Percentiles rank a stretch among this genome's conserved stretches.
Evolutionary conservation across 768 basidiomycete genomes (phyloP).

Genomic region (Sutorius australiensis): DNA sequence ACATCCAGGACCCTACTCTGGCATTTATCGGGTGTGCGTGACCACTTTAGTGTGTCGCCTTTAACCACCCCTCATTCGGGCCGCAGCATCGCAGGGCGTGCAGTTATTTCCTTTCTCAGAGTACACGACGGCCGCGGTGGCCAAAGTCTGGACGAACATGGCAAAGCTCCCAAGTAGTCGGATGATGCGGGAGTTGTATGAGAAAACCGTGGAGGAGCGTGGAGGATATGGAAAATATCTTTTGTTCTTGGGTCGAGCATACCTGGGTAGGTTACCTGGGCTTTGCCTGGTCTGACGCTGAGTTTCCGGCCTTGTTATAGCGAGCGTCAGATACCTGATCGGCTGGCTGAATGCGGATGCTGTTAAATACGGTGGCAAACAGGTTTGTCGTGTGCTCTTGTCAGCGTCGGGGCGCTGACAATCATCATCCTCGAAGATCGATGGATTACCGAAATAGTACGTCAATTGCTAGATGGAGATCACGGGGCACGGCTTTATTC

Average conservation of each 20-base stretch:
- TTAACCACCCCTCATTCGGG: neutral
- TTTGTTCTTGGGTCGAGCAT: neutral
- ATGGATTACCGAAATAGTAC: neutral
- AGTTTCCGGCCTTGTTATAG: neutral
- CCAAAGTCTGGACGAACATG: neutral
- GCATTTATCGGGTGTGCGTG: neutral
- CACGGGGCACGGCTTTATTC: neutral
- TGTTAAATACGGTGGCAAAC: neutral
- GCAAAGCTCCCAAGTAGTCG: neutral
- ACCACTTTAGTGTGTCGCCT: too few relatives aligned
- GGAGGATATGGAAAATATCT: neutral
- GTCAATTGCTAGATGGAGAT: neutral
- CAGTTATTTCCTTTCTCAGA: neutral
- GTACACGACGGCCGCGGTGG: neutral
- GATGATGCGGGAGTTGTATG: neutral
- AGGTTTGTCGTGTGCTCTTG: neutral
- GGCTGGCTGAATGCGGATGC: neutral
- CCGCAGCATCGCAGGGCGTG: neutral
- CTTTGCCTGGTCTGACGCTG: neutral
- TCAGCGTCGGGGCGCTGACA: neutral
- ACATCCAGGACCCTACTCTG: neutral
- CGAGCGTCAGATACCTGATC: neutral
- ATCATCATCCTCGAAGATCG: neutral
- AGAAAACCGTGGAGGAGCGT: neutral
- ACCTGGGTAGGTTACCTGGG: neutral